Evolutionary conservation across 192 early-diverging fungal species (phyloP).

Genomic region (Martensiomyces pterosporus): DNA sequence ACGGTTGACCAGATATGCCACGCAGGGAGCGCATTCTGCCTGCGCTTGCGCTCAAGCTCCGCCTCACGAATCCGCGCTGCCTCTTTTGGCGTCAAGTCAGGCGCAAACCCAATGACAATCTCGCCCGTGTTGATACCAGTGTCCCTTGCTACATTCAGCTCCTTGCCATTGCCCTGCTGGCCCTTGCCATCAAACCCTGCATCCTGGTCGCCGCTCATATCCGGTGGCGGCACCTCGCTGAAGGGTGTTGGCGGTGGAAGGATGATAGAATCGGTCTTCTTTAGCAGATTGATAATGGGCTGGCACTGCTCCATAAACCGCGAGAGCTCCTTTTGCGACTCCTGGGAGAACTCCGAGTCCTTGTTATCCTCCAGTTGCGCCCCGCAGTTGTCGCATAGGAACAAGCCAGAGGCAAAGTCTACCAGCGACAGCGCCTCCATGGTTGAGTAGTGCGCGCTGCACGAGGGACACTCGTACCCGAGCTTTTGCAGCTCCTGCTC

Average conservation of each 20-base stretch:
- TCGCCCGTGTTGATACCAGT: conserved; percentile 60
- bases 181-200: conserved; percentile 39
- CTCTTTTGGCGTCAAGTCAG: conserved; percentile 60
- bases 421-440: conserved; percentile 58
- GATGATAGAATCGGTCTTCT: conserved; percentile 63
- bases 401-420: conserved; percentile 41
- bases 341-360: conserved; percentile 56
- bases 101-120: conserved; percentile 68
- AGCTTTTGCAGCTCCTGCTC: conserved; percentile 67
- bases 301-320: conserved; percentile 65
- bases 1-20: conserved; percentile 78
- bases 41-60: conserved; percentile 63
- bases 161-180: conserved; percentile 49
- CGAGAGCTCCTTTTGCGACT: conserved; percentile 54
- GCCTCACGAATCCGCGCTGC: conserved; percentile 58
- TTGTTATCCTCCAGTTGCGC: conserved; percentile 59
- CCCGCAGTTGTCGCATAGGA: conserved; percentile 61
- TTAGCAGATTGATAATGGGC: conserved; percentile 68
- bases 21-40: conserved; percentile 71
- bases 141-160: conserved; percentile 62
- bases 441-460: conserved; percentile 55
- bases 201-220: conserved; percentile 20
- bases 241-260: conserved; percentile 56
- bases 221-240: conserved; percentile 47
- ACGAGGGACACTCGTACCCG: conserved; percentile 63